Conservation (phyloP, 163 green algal genomes). For the Botryococcus braunii region DNA sequence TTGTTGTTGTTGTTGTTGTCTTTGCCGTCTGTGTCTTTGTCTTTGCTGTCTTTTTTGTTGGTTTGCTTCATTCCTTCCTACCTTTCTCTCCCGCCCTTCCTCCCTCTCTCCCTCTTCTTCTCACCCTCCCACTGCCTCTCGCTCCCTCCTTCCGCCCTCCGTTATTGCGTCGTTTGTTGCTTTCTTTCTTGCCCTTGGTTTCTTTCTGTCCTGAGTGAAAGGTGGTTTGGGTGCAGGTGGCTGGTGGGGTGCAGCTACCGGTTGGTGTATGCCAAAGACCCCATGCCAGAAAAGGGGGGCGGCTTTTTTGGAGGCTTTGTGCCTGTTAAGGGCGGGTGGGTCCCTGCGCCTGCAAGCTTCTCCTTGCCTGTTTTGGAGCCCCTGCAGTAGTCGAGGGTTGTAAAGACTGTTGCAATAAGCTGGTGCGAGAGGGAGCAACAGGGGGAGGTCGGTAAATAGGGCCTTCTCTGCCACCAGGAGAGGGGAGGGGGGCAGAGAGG, state of each 20-base stretch:
- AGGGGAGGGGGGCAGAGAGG: too few species aligned
- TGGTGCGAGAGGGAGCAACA: too few species aligned
- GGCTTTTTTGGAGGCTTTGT: neutral
- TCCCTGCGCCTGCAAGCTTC: too few species aligned
- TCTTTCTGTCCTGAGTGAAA: neutral
- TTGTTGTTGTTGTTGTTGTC: too few species aligned
- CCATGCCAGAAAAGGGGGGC: slow-evolving; percentile 6
- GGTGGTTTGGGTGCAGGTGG: slow-evolving; percentile 15
- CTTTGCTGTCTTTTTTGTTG: too few species aligned
- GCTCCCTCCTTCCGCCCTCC: neutral
- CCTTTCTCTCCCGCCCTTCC: neutral
- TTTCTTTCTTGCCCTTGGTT: neutral
- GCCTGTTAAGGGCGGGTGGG: neutral
- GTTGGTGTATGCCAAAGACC: slow-evolving; percentile 13
- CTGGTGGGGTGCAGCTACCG: slow-evolving; percentile 18
- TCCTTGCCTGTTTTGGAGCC: too few species aligned
- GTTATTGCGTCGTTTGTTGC: neutral
- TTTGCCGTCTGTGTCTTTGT: too few species aligned
- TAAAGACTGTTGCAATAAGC: too few species aligned
- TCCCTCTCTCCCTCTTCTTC: neutral
- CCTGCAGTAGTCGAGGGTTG: too few species aligned
- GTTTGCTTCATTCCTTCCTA: too few species aligned
- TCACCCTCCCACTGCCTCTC: neutral
- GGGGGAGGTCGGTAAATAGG: too few species aligned
- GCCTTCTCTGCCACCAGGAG: too few species aligned